A percentile compares a stretch with the other conserved stretches of the same genome.
phyloP scores from a whole-genome alignment of 192 early-diverging fungal genomes.

The Coemansia sp. region DNA sequence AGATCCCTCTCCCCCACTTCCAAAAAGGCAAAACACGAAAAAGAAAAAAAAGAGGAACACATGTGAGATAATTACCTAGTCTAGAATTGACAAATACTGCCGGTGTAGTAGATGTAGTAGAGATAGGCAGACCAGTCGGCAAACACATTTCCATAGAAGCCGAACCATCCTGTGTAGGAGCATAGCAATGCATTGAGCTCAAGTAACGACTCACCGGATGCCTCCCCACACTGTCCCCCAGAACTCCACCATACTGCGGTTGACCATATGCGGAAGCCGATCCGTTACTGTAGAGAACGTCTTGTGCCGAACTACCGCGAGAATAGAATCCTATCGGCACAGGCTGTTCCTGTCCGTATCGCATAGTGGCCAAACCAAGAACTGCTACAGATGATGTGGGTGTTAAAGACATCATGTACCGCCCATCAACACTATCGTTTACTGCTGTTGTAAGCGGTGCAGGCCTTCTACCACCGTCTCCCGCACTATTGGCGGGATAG shows the following conservation, averaged over 20 bases:
- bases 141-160: background rate
- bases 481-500: conserved; percentile 2
- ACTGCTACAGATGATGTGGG: conserved; percentile 44
- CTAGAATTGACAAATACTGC: conserved; percentile 45
- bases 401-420: conserved; percentile 29
- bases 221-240: background rate
- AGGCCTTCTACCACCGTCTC: background rate
- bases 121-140: conserved; percentile 16
- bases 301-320: conserved; percentile 2
- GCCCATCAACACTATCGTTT: conserved; percentile 11
- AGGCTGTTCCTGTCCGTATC: conserved; percentile 28
- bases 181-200: conserved; percentile 19
- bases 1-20: background rate
- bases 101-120: conserved; percentile 42
- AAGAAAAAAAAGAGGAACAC: background rate
- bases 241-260: background rate
- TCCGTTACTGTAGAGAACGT: background rate
- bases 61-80: conserved; percentile 22
- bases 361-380: conserved; percentile 35
- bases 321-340: background rate
- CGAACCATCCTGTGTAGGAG: background rate
- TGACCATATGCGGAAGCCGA: conserved; percentile 1
- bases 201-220: conserved; percentile 30
- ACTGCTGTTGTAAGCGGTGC: background rate
- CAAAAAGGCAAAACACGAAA: background rate